Evolutionary conservation across 2,329 filamentous ascomycete genomes (phyloP), one percentile per base, ranked within the genome.

Genomic region (Pseudopyrenochaeta lycopersici): DNA sequence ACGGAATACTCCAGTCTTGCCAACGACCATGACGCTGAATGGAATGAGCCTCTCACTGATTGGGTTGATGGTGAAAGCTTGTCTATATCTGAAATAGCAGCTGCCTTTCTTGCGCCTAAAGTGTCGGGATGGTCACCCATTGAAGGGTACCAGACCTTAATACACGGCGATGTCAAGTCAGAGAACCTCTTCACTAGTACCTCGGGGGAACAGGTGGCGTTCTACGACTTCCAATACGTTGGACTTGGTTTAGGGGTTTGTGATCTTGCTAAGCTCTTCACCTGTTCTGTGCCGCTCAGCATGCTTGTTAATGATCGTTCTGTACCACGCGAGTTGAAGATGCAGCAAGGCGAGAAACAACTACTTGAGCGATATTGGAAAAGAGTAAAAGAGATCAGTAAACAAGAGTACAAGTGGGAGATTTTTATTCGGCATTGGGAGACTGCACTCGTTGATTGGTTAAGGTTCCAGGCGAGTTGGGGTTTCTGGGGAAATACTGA

Each of bases 161-260:
- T 90, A 7, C 88, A 90, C 62, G 88, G 88, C 7, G 88, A 90
- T 51, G 86, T 89, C 46, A 90, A 90, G 69, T 87, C 84, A 0
- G 87, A 89, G 60, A 90, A 90, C 53, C 78, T 90, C 6, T 89
- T 89, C 63, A 85, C 84, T 0, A 85, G 77, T 0, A 52, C 64
- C 0, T 59, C 68, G 0, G 85, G 84, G 1, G 72, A 82, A 1
- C 54, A 75, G 3, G 85, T 87, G 1, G 86, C 85, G 0, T 87
- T 90, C 58, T 89, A 86, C 63, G 88, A 90, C 66, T 90, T 90
- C 50, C 88, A 90, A 61, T 90, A 90, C 60, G 81, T 84, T 0
- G 88, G 88, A 0, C 71, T 88, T 0, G 87, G 88, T 0, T 68
- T 89, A 0, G 87, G 88, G 0, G 86, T 85, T 0, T 87, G 86